Conservation (phyloP, 805 yeast genomes). For the Kluyveromyces dobzhanskii region DNA sequence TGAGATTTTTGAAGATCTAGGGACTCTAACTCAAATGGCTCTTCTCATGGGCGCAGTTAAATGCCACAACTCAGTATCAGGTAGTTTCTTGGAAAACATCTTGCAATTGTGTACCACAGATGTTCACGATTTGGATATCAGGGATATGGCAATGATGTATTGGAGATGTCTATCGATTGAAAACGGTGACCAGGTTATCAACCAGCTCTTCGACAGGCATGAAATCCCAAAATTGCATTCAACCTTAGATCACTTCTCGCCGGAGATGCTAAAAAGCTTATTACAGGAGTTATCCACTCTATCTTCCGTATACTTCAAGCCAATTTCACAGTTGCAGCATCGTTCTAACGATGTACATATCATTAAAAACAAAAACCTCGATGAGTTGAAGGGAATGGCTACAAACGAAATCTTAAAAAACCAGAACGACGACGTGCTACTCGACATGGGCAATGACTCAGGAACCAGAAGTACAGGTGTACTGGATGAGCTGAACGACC, state of each 20-base stretch:
- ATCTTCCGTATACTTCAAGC: slow-evolving; percentile 84
- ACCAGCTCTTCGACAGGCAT: slow-evolving; percentile 28
- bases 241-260: slow-evolving; percentile 64
- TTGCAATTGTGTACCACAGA: slow-evolving; percentile 56
- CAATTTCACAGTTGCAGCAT: slow-evolving; percentile 52
- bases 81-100: slow-evolving; percentile 45
- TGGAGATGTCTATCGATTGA: slow-evolving; percentile 64
- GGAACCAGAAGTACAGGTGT: slow-evolving; percentile 32
- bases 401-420: slow-evolving; percentile 61
- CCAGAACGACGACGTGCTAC: slow-evolving; percentile 66
- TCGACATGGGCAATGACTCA: slow-evolving; percentile 69
- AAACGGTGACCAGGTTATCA: slow-evolving; percentile 17
- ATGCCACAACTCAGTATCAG: slow-evolving; percentile 36
- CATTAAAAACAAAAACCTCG: slow-evolving; percentile 48
- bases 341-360: slow-evolving; percentile 29
- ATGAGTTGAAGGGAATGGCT: slow-evolving; percentile 72
- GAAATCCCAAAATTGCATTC: slow-evolving; percentile 66
- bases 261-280: slow-evolving; percentile 57
- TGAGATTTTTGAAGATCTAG: slow-evolving; percentile 49
- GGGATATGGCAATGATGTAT: slow-evolving; percentile 72
- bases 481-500: slow-evolving; percentile 68
- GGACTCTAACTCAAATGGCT: slow-evolving; percentile 51
- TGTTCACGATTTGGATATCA: slow-evolving; percentile 64
- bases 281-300: slow-evolving; percentile 72
- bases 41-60: slow-evolving; percentile 57